A percentile compares a stretch with the other conserved stretches of the same genome.
Evolutionary conservation across 2,329 filamentous ascomycete species (phyloP).

Genomic region (Pseudopyricularia javanii): DNA sequence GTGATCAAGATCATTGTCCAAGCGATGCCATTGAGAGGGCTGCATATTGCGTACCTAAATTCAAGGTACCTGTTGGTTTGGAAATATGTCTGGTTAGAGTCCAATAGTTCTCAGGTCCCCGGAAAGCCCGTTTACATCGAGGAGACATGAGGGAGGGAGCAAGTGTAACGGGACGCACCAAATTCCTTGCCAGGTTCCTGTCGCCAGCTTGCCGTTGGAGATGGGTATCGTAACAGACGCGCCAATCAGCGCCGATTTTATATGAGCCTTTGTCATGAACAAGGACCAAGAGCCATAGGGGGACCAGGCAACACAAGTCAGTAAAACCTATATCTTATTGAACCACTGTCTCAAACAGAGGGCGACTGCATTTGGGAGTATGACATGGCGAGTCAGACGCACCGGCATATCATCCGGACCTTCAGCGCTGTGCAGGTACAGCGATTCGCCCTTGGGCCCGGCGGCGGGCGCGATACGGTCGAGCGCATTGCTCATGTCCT

Average conservation of each 20-base stretch:
- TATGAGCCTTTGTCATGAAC: conserved; percentile 52
- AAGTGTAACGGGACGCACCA: conserved; percentile 32
- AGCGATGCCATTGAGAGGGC: background rate
- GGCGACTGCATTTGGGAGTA: background rate
- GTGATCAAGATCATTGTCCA: background rate
- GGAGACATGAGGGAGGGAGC: background rate
- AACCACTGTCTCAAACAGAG: background rate
- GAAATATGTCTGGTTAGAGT: background rate
- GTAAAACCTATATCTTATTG: background rate
- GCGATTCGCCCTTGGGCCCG: conserved; percentile 56
- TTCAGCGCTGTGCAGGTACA: conserved; percentile 80
- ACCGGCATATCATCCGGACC: conserved; percentile 91
- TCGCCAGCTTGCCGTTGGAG: conserved; percentile 63
- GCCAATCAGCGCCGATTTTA: conserved; percentile 83
- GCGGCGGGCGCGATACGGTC: conserved; percentile 75
- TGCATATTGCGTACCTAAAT: conserved; percentile 42
- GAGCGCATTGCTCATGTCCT: conserved; percentile 87
- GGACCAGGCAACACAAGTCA: background rate
- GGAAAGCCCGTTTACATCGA: background rate
- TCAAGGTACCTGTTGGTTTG: conserved; percentile 51
- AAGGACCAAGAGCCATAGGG: background rate
- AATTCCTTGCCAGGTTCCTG: conserved; percentile 73
- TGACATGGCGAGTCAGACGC: background rate
- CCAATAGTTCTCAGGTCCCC: background rate
- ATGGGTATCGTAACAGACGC: conserved; percentile 88